Conservation (phyloP, 2,329 filamentous ascomycete genomes). For the Zopfia rhizophila region DNA sequence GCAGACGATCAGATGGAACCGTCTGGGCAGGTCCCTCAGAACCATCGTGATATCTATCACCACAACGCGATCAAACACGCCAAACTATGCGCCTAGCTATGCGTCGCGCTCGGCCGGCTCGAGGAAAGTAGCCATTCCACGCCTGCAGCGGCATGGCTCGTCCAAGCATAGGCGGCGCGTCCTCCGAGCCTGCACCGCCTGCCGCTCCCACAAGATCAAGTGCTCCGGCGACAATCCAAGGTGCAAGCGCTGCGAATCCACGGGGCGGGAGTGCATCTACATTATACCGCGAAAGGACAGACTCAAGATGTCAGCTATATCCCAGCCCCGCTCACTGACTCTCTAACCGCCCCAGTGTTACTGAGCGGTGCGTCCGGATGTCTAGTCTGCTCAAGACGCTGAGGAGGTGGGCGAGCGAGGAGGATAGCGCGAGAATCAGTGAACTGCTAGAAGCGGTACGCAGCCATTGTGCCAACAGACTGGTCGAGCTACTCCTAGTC, state of each 20-base stretch:
- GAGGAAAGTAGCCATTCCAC: conserved; percentile 48
- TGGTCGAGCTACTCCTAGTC: neutral
- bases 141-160: conserved; percentile 31
- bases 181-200: conserved; percentile 44
- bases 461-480: neutral
- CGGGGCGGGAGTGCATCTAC: conserved; percentile 50
- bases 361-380: conserved; percentile 42
- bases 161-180: conserved; percentile 37
- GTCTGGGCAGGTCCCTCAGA: no score
- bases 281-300: conserved; percentile 51
- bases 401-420: conserved; percentile 26
- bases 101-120: no score
- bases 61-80: no score
- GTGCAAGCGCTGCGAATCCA: conserved; percentile 50
- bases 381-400: conserved; percentile 32
- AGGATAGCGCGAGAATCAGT: conserved; percentile 34
- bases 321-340: neutral
- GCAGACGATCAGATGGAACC: no score
- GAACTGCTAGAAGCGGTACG: conserved; percentile 37
- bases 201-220: conserved; percentile 54
- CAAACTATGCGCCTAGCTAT: no score
- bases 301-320: conserved; percentile 44
- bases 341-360: conserved; percentile 37
- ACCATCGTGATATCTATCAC: no score
- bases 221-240: conserved; percentile 50